These are phyloP conservation scores for Stylosanthes scabra DNA, from an alignment of 331 rosid genomes.

Conservation along the genomic window DNA sequence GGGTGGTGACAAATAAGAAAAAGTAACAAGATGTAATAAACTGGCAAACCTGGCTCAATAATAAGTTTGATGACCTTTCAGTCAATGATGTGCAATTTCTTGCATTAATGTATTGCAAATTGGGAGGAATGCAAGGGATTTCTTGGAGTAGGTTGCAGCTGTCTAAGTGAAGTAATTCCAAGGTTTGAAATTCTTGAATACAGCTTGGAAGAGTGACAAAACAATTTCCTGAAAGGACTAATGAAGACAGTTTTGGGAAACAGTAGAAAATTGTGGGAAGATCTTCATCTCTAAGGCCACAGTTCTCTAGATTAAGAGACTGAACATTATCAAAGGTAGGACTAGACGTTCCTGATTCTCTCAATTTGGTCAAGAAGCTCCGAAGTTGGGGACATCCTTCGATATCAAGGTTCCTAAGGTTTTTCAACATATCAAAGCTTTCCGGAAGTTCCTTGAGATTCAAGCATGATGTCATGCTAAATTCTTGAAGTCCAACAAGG, in stretches of 20 bases:
- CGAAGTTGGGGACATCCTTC: slow-evolving; percentile 46
- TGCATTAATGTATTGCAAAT: slow-evolving; percentile 42
- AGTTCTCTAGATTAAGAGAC: slow-evolving; percentile 41
- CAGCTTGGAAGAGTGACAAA: slow-evolving; percentile 41
- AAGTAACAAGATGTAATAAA: background rate
- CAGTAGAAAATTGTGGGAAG: slow-evolving; percentile 42
- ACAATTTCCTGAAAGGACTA: slow-evolving; percentile 45
- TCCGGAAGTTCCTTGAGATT: slow-evolving; percentile 49
- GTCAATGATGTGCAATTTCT: slow-evolving; percentile 45
- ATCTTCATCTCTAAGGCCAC: slow-evolving; percentile 48
- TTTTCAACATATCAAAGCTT: slow-evolving; percentile 40
- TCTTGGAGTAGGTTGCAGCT: slow-evolving; percentile 42
- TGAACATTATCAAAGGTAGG: slow-evolving; percentile 30
- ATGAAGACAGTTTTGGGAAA: slow-evolving; percentile 37
- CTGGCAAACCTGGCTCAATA: slow-evolving; percentile 38
- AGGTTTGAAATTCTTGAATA: slow-evolving; percentile 31
- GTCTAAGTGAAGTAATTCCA: slow-evolving; percentile 45
- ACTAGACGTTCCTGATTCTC: slow-evolving; percentile 18
- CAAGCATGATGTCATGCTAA: slow-evolving; percentile 47
- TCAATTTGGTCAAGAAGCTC: slow-evolving; percentile 30
- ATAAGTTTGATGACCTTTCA: slow-evolving; percentile 34
- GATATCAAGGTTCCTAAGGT: slow-evolving; percentile 46
- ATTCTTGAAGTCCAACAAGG: slow-evolving; percentile 47
- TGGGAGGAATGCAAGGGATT: slow-evolving; percentile 41
- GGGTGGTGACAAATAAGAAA: background rate